Percentiles rank a stretch among this genome's conserved stretches.
phyloP scores from a whole-genome alignment of 805 yeast species.

The Wickerhamomyces pijperi region DNA sequence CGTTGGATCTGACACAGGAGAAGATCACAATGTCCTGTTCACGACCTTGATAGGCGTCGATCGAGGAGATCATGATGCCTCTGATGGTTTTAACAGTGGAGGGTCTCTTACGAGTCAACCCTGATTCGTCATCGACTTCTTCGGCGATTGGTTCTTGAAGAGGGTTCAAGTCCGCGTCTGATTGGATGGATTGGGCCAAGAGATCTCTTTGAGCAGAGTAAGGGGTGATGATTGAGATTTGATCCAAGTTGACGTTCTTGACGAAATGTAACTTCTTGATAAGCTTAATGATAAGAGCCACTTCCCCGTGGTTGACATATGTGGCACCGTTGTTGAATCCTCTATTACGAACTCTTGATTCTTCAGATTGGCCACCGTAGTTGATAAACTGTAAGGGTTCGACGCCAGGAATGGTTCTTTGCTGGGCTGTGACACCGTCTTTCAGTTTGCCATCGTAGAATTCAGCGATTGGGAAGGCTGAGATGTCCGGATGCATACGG shows the following conservation, averaged over 20 bases:
- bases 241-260: slow-evolving; percentile 25
- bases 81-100: slow-evolving; percentile 23
- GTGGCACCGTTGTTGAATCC: slow-evolving; percentile 38
- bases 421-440: slow-evolving; percentile 48
- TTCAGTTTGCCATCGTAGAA: slow-evolving; percentile 38
- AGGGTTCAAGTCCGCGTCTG: slow-evolving; percentile 49
- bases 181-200: slow-evolving; percentile 37
- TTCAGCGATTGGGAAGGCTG: slow-evolving; percentile 43
- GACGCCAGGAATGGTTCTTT: slow-evolving; percentile 35
- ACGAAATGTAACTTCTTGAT: slow-evolving; percentile 41
- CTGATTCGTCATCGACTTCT: slow-evolving; percentile 36
- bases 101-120: slow-evolving; percentile 6
- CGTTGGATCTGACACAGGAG: slow-evolving; percentile 64
- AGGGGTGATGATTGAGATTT: slow-evolving; percentile 65
- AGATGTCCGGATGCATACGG: slow-evolving; percentile 56
- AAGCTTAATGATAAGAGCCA: slow-evolving; percentile 32
- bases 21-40: slow-evolving; percentile 70
- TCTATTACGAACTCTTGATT: slow-evolving; percentile 36
- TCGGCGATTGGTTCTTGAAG: slow-evolving; percentile 31
- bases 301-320: slow-evolving; percentile 46
- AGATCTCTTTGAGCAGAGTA: slow-evolving; percentile 65
- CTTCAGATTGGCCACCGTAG: slow-evolving; percentile 36
- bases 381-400: slow-evolving; percentile 54
- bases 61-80: slow-evolving; percentile 40
- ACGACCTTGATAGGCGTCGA: slow-evolving; percentile 84